Base-by-base conservation (phyloP, 1,139 yeast genomes). In the Barnettozyma hawaiiensis region DNA sequence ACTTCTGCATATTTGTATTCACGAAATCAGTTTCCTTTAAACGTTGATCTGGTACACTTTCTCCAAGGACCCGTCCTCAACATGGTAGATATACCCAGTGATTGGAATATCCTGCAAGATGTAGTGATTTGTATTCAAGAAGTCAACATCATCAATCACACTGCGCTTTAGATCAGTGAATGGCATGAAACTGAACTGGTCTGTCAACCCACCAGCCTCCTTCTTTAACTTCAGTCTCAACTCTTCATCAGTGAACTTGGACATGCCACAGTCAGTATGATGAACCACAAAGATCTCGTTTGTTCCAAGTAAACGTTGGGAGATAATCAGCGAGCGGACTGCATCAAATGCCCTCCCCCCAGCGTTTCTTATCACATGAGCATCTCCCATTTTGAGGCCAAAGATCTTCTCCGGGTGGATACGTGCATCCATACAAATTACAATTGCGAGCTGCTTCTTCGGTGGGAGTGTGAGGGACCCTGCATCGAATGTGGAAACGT, bases 391-490 rank as follows among this genome's bases (percentile, higher is more conserved):
- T 18, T 59, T 53, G 15, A 69, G 50, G 3, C 73, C 73, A 16
- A 69, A 53, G 1, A 64, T 59, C 24, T 55, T 62, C 1, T 71
- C 70, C 7, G 73, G 73, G 45, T 66, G 71, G 41, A 69, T 60
- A 49, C 73, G 53, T 3, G 73, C 73, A 55, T 69, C 73, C 73
- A 69, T 69, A 50, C 73, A 69, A 1, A 65, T 60, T 11, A 68
- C 60, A 18, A 68, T 62, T 1, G 66, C 62, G 15, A 65, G 66
- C 44, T 66, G 57, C 38, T 65, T 58, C 7, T 56, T 57, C 6
- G 73, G 44, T 20, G 43, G 43, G 12, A 31, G 23, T 21, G 28
- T 11, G 16, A 32, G 24, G 11, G 35, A n/a, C 11, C 43, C 38
- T 31, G 28, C 19, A 19, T 27, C 27, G 14, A 35, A 31, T 16